Percentiles rank a stretch among this genome's conserved stretches.
Conservation (phyloP, 371 early-diverging fungal species). For the Mortierella sp. region DNA sequence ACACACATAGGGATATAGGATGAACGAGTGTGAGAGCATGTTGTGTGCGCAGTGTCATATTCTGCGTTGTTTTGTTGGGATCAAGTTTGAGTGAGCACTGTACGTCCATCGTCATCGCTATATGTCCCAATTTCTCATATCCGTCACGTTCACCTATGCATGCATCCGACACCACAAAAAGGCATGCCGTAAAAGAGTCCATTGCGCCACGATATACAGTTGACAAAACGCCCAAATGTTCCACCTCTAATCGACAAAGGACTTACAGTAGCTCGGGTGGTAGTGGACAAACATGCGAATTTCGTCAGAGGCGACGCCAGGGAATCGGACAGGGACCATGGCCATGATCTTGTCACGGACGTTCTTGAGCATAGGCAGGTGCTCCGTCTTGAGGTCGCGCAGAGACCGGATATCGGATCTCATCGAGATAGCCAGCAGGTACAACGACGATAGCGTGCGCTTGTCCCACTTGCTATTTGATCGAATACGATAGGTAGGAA, state of each 20-base stretch:
- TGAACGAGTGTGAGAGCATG: background rate
- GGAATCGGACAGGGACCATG: conserved; percentile 64
- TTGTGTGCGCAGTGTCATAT: background rate
- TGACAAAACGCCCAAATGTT: background rate
- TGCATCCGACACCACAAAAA: too few species aligned
- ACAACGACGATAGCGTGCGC: conserved; percentile 69
- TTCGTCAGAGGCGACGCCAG: conserved; percentile 60
- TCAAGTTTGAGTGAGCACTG: background rate
- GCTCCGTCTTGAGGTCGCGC: conserved; percentile 70
- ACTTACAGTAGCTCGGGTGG: conserved; percentile 86
- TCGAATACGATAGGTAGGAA: too few species aligned
- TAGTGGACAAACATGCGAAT: conserved; percentile 87
- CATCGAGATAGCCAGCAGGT: conserved; percentile 76
- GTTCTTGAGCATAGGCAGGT: conserved; percentile 76
- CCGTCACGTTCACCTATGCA: conserved; percentile 2
- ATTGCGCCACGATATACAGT: background rate
- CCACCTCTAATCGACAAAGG: background rate
- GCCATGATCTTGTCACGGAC: conserved; percentile 64
- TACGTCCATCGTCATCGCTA: background rate
- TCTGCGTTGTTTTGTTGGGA: background rate
- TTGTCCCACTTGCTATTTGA: conserved; percentile 79
- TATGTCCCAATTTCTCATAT: background rate
- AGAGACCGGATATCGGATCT: conserved; percentile 70
- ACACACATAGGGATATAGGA: background rate
- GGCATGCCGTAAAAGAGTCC: background rate